Percentiles rank a stretch among this genome's conserved stretches.
Conservation (phyloP, 495 filamentous ascomycete genomes). For the Annulohypoxylon nitens region DNA sequence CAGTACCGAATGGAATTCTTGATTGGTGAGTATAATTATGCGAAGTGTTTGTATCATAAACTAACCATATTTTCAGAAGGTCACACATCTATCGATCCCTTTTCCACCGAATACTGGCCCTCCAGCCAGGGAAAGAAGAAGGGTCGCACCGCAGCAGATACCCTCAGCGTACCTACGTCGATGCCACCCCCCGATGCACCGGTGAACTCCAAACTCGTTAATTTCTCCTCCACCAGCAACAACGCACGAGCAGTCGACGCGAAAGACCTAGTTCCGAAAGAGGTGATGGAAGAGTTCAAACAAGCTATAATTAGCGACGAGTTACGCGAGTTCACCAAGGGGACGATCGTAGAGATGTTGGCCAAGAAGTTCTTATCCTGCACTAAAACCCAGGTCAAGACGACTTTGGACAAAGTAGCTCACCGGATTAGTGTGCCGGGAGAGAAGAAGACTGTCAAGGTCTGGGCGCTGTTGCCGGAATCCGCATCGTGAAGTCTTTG, state of each 20-base stretch:
- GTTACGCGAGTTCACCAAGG: constrained; percentile 72
- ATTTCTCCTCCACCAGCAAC: background rate
- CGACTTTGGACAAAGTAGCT: constrained; percentile 78
- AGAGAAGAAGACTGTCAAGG: constrained; percentile 61
- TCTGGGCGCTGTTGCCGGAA: constrained; percentile 34
- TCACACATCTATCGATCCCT: constrained; percentile 78
- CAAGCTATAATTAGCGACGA: constrained; percentile 70
- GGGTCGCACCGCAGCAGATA: background rate
- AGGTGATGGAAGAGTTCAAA: constrained; percentile 80
- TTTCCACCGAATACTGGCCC: constrained; percentile 85
- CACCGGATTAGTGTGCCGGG: constrained; percentile 62
- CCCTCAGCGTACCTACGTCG: constrained; percentile 10
- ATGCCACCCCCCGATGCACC: constrained; percentile 44
- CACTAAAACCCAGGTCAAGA: constrained; percentile 76
- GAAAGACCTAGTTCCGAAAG: constrained; percentile 68
- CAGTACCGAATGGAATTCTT: constrained; percentile 80
- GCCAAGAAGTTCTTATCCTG: constrained; percentile 80
- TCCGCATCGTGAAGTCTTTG: background rate
- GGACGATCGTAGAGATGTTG: constrained; percentile 79
- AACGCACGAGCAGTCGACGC: constrained; percentile 30
- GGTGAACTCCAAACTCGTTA: constrained; percentile 20
- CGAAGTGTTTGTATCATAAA: background rate
- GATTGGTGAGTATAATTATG: constrained; percentile 64
- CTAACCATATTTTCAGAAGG: constrained; percentile 49
- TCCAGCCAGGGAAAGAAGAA: constrained; percentile 33